Evolutionary conservation across 1,284 basidiomycete species (phyloP).

Genomic region (Exobasidium cylindrosporum): DNA sequence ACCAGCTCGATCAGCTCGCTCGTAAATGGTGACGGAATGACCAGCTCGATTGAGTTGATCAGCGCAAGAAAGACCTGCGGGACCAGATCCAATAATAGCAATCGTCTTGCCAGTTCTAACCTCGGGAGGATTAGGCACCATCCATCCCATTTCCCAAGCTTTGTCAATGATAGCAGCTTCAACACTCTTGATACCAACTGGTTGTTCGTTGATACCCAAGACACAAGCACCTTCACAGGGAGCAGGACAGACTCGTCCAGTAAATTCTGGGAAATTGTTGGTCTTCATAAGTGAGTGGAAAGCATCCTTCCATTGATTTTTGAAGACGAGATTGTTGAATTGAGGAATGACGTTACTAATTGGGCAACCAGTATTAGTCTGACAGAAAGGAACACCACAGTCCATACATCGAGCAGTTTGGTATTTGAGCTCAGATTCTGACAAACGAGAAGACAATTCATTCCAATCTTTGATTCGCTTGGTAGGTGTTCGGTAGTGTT

Average conservation of each 20-base stretch:
- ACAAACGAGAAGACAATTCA: conserved; percentile 49
- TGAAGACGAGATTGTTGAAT: conserved; percentile 55
- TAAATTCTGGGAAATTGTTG: conserved; percentile 55
- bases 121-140: conserved; percentile 45
- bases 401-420: conserved; percentile 54
- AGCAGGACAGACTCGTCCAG: conserved; percentile 53
- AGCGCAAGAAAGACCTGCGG: conserved; percentile 46
- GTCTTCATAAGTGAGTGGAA: conserved; percentile 50
- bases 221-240: conserved; percentile 53
- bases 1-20: conserved; percentile 50
- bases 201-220: conserved; percentile 48
- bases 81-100: conserved; percentile 50
- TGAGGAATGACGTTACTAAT: conserved; percentile 53
- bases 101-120: conserved; percentile 52
- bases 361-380: conserved; percentile 51
- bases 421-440: conserved; percentile 51
- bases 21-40: conserved; percentile 53
- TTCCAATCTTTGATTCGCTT: conserved; percentile 52
- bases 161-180: conserved; percentile 54
- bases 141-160: conserved; percentile 49
- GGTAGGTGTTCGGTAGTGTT: conserved; percentile 47
- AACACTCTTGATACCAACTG: conserved; percentile 52
- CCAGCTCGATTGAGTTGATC: conserved; percentile 53
- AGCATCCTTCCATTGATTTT: conserved; percentile 51
- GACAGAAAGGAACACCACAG: conserved; percentile 54